Percentiles rank a stretch among this genome's conserved stretches.
These are phyloP conservation scores for Hymenoscyphus linearis DNA, from an alignment of 2,329 filamentous ascomycete genomes.

Conservation along the genomic window DNA sequence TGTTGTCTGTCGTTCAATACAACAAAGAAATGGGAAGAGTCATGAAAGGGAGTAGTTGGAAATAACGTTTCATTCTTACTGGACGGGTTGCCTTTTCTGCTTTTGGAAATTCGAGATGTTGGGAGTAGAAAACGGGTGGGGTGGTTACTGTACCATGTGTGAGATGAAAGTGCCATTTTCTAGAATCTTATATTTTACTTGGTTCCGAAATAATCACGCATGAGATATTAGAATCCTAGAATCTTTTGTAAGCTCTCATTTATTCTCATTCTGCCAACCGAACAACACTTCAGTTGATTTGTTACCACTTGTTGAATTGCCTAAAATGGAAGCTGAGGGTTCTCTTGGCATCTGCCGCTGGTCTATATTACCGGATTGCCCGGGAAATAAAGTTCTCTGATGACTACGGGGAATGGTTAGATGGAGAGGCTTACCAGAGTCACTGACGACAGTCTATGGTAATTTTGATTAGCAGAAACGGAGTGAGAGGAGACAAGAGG, in stretches of 20 bases:
- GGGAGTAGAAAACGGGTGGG: background rate
- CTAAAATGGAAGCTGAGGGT: background rate
- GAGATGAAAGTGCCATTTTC: background rate
- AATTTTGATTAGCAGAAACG: constrained; percentile 19
- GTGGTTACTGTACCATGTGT: background rate
- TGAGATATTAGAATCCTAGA: background rate
- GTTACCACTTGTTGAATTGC: background rate
- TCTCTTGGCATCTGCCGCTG: background rate
- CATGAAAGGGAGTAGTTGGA: too few relatives aligned
- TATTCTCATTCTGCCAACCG: background rate
- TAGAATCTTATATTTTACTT: background rate
- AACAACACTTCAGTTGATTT: background rate
- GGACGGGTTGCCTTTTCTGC: background rate
- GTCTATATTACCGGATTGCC: background rate
- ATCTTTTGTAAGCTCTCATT: background rate
- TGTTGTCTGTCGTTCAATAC: background rate
- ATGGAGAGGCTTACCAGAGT: constrained; percentile 66
- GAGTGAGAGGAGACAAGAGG: too few relatives aligned
- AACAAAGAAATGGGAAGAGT: background rate
- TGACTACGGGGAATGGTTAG: constrained; percentile 1
- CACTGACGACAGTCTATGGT: constrained; percentile 81
- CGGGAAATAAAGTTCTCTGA: background rate
- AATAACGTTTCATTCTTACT: too few relatives aligned
- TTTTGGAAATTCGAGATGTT: background rate
- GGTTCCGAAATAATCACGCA: background rate